A percentile compares a stretch with the other conserved stretches of the same genome.
Evolutionary conservation across 495 filamentous ascomycete species (phyloP).

Genomic region (Neurospora hispaniola): DNA sequence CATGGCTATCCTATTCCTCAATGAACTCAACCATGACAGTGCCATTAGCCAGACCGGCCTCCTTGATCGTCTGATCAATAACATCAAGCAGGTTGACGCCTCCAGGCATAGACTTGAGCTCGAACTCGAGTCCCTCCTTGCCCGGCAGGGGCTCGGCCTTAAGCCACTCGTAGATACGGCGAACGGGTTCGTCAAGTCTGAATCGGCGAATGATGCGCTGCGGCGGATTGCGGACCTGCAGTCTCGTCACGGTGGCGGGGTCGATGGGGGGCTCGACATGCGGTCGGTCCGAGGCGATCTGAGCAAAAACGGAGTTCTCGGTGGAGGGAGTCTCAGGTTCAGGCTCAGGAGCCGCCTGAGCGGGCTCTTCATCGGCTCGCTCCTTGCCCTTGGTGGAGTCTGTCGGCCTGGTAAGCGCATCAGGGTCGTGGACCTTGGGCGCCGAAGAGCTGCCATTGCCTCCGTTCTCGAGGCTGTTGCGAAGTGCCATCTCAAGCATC

Average conservation of each 20-base stretch:
- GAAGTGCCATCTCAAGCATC: constrained; percentile 85
- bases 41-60: constrained; percentile 79
- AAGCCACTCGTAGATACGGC: constrained; percentile 88
- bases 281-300: constrained; percentile 58
- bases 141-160: constrained; percentile 72
- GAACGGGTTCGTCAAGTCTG: constrained; percentile 63
- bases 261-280: constrained; percentile 67
- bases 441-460: constrained; percentile 8
- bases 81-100: constrained; percentile 71
- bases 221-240: constrained; percentile 78
- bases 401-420: constrained; percentile 60
- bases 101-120: constrained; percentile 59
- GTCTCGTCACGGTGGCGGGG: constrained; percentile 64
- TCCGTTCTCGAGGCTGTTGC: constrained; percentile 57
- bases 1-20: constrained; percentile 37
- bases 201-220: constrained; percentile 80
- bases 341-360: neutral
- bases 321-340: constrained; percentile 11
- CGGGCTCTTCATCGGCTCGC: constrained; percentile 23
- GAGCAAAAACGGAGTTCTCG: constrained; percentile 43
- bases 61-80: constrained; percentile 60
- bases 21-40: constrained; percentile 89
- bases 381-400: constrained; percentile 54
- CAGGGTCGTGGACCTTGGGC: constrained; percentile 55
- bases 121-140: constrained; percentile 69